Evolutionary conservation across 2,329 filamentous ascomycete genomes (phyloP), one percentile per base, ranked within the genome.

Genomic region (Domatiomyces catenatus): DNA sequence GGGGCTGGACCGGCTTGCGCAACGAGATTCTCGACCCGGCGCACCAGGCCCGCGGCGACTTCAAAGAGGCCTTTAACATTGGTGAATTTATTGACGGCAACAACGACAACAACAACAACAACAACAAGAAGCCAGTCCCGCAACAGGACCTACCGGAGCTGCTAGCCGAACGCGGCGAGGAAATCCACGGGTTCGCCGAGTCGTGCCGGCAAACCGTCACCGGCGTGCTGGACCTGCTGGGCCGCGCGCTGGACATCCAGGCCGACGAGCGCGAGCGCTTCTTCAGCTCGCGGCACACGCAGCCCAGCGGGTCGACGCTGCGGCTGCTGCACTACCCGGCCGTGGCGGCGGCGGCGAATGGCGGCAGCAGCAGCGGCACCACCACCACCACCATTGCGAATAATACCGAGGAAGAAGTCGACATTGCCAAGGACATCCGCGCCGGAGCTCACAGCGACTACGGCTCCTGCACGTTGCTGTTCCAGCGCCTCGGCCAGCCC

Each of bases 61-160:
- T 86, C 60, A 94, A 94, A 73, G 86, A 94, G 86, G 87, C 84
- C 39, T 90, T 96, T 74, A 98, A 96, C 70, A 84, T 96, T 62
- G 86, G 83, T 56, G 79, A 86, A 59, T 94, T 92, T 63, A 63
- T 71, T 51, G 59, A 79, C 55, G 75, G 79, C 58, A 80, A 81
- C 66, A 76, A 84, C 12, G 10, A 10, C 28, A 2, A 8, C 32
- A 39, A 15, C 10, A 1, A 10, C 8, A 39, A 15, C 32, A 2
- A 10, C 32, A 15, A 5, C 32, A 24, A 19, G 17, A 22, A 80
- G 83, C n/a, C n/a, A n/a, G n/a, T n/a, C n/a, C n/a, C n/a, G n/a
- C n/a, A n/a, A 54, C 90, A 96, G 64, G 82, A 84, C 7, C 72
- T 96, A 1, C 88, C 90, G 0, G 61, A 71, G 1, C 72, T 77